A percentile compares a stretch with the other conserved stretches of the same genome.
phyloP scores from a whole-genome alignment of 306 rosid genomes.

The Cicer pinnatifidum region DNA sequence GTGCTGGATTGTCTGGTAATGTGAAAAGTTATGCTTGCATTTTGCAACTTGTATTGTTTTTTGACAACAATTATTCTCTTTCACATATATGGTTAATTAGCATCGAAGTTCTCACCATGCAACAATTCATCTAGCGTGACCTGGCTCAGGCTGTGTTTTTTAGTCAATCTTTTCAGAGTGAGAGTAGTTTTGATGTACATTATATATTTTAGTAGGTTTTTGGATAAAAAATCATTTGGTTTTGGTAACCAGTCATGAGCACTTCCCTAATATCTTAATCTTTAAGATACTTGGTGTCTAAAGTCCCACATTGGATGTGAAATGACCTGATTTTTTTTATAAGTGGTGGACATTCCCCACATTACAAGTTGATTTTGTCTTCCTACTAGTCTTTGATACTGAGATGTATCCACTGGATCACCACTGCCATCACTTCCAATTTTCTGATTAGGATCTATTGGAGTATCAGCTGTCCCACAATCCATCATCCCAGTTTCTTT shows the following conservation, averaged over 20 bases:
- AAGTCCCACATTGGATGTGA: neutral
- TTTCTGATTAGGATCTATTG: too few species aligned
- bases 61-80: slow-evolving; percentile 22
- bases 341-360: neutral
- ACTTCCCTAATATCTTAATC: slow-evolving; percentile 2
- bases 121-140: neutral
- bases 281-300: slow-evolving; percentile 15
- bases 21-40: slow-evolving; percentile 45
- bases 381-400: too few species aligned
- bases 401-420: too few species aligned
- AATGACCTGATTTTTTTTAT: neutral
- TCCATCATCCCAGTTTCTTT: too few species aligned
- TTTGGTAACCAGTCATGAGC: slow-evolving; percentile 16
- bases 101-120: slow-evolving; percentile 11
- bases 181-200: slow-evolving; percentile 31
- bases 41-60: slow-evolving; percentile 30
- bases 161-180: slow-evolving; percentile 28
- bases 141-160: neutral
- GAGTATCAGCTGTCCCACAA: too few species aligned
- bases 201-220: neutral
- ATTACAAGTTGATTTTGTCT: neutral
- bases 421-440: too few species aligned
- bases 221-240: slow-evolving; percentile 19
- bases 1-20: slow-evolving; percentile 86
- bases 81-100: slow-evolving; percentile 36